phyloP scores from a whole-genome alignment of 371 early-diverging fungal genomes.

The Lichtheimia hyalospora region DNA sequence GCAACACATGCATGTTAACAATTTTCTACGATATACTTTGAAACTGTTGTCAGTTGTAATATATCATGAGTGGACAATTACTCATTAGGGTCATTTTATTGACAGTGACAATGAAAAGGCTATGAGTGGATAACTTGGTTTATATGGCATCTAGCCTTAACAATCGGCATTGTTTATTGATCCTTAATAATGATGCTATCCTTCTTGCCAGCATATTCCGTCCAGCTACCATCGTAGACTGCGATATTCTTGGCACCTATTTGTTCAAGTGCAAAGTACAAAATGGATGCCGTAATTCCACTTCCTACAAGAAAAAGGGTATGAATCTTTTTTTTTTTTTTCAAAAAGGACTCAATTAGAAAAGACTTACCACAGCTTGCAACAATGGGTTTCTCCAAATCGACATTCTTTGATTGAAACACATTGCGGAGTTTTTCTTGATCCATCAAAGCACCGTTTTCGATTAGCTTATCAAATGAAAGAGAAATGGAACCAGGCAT shows the following conservation, averaged over 20 bases:
- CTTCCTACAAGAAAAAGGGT: constrained; percentile 40
- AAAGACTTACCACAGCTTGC: constrained; percentile 61
- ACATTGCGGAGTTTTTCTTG: constrained; percentile 48
- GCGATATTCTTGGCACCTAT: constrained; percentile 63
- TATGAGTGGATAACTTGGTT: too few species aligned
- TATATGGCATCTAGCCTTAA: too few species aligned
- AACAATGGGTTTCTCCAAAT: constrained; percentile 57
- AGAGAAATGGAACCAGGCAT: constrained; percentile 82
- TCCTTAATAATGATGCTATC: constrained; percentile 60
- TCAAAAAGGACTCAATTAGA: background rate
- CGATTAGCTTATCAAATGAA: constrained; percentile 62
- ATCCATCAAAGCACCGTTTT: constrained; percentile 40
- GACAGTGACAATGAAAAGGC: too few species aligned
- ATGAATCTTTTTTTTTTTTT: background rate
- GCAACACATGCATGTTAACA: too few species aligned
- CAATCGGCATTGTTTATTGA: background rate
- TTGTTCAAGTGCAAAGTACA: constrained; percentile 71
- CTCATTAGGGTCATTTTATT: too few species aligned
- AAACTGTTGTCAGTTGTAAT: too few species aligned
- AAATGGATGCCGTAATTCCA: constrained; percentile 77
- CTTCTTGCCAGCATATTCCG: constrained; percentile 72
- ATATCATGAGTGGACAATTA: too few species aligned
- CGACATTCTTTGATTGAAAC: constrained; percentile 55
- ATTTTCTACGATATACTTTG: too few species aligned
- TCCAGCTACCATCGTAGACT: constrained; percentile 87